Conservation (phyloP, 2,329 filamentous ascomycete species). For the Emericellopsis atlantica region DNA sequence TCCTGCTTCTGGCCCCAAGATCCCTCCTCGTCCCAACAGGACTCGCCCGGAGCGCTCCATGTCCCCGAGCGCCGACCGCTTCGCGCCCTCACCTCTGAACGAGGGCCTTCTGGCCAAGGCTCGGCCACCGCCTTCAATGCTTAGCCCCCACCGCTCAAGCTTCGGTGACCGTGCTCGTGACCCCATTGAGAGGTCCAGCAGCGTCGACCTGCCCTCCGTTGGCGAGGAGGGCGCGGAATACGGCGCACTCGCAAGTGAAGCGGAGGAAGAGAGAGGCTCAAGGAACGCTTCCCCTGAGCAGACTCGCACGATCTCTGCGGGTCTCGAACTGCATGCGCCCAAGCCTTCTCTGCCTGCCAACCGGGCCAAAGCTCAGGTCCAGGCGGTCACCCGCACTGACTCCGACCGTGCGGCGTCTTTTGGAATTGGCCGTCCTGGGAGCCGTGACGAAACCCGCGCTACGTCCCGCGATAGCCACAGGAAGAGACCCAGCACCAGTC, state of each 20-base stretch:
- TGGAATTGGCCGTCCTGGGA: conserved; percentile 59
- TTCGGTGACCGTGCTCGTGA: conserved; percentile 16
- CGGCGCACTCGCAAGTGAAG: conserved; percentile 42
- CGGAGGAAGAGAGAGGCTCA: conserved; percentile 23
- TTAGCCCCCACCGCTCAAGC: conserved; percentile 18
- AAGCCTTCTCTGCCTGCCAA: conserved; percentile 72
- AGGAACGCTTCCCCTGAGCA: conserved; percentile 46
- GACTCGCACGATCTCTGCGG: conserved; percentile 64
- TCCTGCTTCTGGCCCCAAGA: conserved; percentile 40
- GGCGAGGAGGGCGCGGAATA: conserved; percentile 90
- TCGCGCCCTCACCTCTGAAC: conserved; percentile 77
- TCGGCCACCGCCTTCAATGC: conserved; percentile 17
- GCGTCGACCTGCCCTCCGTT: conserved; percentile 71
- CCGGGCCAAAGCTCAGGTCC: conserved; percentile 74
- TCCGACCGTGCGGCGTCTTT: conserved; percentile 77
- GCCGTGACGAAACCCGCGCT: conserved; percentile 19
- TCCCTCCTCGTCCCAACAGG: conserved; percentile 66
- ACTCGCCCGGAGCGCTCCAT: conserved; percentile 63
- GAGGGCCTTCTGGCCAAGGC: conserved; percentile 45
- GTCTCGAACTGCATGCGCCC: conserved; percentile 79
- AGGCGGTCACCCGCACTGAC: conserved; percentile 79
- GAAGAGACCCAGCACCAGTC: conserved; percentile 51
- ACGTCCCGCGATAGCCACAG: conserved; percentile 38
- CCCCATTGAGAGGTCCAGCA: conserved; percentile 50
- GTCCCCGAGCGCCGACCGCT: conserved; percentile 67